phyloP scores from a whole-genome alignment of 2,329 filamentous ascomycete genomes.

The Pyricularia sp. region DNA sequence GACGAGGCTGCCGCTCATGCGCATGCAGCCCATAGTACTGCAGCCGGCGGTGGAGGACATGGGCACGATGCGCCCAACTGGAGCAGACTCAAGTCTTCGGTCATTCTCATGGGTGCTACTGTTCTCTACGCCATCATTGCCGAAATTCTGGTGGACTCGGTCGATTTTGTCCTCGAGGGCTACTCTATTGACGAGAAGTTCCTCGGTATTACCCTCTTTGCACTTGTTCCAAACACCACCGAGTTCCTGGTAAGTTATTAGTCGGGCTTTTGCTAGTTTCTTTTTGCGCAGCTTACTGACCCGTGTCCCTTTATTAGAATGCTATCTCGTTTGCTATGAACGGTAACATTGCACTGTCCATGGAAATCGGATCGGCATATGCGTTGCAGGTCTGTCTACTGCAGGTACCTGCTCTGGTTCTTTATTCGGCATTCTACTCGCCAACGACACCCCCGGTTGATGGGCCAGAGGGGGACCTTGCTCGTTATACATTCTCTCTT shows the following conservation, averaged over 20 bases:
- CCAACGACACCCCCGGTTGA: conserved; percentile 10
- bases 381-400: conserved; percentile 91
- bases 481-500: conserved; percentile 65
- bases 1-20: conserved; percentile 15
- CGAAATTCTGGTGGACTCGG: conserved; percentile 92
- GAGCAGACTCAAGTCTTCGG: conserved; percentile 81
- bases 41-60: conserved; percentile 24
- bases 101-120: conserved; percentile 84
- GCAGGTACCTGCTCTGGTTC: conserved; percentile 84
- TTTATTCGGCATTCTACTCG: conserved; percentile 72
- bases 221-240: conserved; percentile 93
- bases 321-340: conserved; percentile 99
- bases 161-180: conserved; percentile 88
- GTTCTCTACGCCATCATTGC: conserved; percentile 93
- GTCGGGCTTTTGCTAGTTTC: background rate
- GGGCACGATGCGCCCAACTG: conserved; percentile 98
- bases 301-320: conserved; percentile 46
- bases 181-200: conserved; percentile 96
- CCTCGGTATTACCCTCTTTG: conserved; percentile 90
- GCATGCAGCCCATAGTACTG: conserved; percentile 8
- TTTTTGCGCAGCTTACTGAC: conserved; percentile 6
- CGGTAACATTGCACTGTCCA: conserved; percentile 94
- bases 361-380: conserved; percentile 98
- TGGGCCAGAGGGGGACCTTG: conserved; percentile 29
- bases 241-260: conserved; percentile 71